These are phyloP conservation scores for Lecanosticta acicola DNA, from an alignment of 2,329 filamentous ascomycete species.

Conservation along the genomic window DNA sequence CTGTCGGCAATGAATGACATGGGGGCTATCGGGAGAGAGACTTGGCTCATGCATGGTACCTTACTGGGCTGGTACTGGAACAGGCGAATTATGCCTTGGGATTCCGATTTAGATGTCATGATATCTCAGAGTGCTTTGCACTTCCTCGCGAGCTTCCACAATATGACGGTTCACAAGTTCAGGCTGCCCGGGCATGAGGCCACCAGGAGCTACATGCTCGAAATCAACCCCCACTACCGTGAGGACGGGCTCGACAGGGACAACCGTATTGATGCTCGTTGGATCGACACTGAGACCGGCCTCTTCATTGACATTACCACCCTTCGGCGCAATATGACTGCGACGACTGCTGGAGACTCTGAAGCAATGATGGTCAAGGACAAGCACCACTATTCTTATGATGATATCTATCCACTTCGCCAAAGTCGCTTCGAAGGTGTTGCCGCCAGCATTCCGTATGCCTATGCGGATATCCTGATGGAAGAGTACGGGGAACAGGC, in stretches of 20 bases:
- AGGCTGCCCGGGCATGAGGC: constrained; percentile 21
- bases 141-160: constrained; percentile 55
- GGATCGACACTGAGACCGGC: constrained; percentile 55
- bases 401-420: constrained; percentile 54
- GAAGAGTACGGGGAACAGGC: constrained; percentile 51
- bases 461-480: constrained; percentile 49
- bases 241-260: constrained; percentile 41
- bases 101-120: constrained; percentile 56
- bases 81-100: constrained; percentile 56
- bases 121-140: constrained; percentile 50
- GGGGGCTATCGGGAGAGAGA: constrained; percentile 52
- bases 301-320: constrained; percentile 59
- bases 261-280: constrained; percentile 57
- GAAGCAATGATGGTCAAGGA: constrained; percentile 54
- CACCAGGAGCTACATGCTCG: constrained; percentile 46
- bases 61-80: constrained; percentile 61
- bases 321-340: constrained; percentile 44
- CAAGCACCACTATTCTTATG: constrained; percentile 48
- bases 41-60: constrained; percentile 60
- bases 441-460: constrained; percentile 51
- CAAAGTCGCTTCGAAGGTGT: constrained; percentile 50
- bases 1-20: constrained; percentile 52
- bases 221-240: constrained; percentile 55
- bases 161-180: constrained; percentile 54
- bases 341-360: constrained; percentile 32